Percentiles rank a stretch among this genome's conserved stretches.
Evolutionary conservation across 305 asterid species (phyloP).

Genomic region (Plantago lanceolata): DNA sequence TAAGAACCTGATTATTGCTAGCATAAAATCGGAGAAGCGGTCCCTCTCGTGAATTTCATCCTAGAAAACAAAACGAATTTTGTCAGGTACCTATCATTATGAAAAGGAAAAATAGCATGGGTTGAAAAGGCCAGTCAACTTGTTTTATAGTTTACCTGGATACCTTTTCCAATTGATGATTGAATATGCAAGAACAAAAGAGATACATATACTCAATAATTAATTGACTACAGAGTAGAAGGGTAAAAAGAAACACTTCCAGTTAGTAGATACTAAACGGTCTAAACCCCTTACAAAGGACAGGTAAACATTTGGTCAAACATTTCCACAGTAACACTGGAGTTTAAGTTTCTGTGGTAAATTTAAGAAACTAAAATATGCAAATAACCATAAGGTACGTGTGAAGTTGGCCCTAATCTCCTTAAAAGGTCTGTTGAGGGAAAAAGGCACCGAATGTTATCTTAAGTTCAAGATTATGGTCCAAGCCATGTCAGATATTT

Average conservation of each 20-base stretch:
- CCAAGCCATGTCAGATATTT: too few relatives aligned
- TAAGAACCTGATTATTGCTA: slow-evolving; percentile 84
- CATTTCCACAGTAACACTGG: background rate
- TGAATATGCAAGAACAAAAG: background rate
- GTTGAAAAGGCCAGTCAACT: slow-evolving; percentile 9
- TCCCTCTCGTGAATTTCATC: slow-evolving; percentile 99
- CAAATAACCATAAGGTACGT: background rate
- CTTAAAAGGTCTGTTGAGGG: too few relatives aligned
- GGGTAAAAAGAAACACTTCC: background rate
- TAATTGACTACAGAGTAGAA: background rate
- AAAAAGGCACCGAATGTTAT: too few relatives aligned
- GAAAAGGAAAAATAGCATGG: slow-evolving; percentile 24
- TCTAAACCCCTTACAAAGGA: background rate
- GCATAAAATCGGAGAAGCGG: slow-evolving; percentile 92
- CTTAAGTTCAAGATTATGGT: too few relatives aligned
- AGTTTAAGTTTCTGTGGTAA: background rate
- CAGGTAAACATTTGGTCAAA: too few relatives aligned
- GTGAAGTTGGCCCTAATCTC: too few relatives aligned
- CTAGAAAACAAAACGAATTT: slow-evolving; percentile 38
- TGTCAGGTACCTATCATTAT: slow-evolving; percentile 23
- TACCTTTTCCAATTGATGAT: background rate
- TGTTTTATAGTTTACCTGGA: background rate
- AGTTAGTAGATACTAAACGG: background rate
- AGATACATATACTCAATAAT: background rate
- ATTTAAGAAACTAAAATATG: background rate